Base-by-base conservation (phyloP, 495 filamentous ascomycete species). In the Rusavskia elegans region DNA sequence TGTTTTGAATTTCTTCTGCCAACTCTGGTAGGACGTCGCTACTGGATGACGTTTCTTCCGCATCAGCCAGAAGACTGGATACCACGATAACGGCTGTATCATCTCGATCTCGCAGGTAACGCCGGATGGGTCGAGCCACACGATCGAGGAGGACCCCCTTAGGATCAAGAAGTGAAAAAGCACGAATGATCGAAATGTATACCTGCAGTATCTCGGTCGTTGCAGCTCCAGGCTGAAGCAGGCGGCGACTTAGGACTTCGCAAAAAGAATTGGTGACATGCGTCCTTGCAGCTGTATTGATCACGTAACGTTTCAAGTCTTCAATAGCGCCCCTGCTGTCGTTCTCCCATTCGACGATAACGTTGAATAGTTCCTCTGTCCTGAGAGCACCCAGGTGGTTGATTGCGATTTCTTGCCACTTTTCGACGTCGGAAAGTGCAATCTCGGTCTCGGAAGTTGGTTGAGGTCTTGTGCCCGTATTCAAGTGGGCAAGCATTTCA, bases 171-270 rank as follows among this genome's bases (percentile, higher is more conserved):
- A 83, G 68, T 57, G 84, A 83, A 57, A 99, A 93, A 0, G 85
- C 83, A 44, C 85, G 80, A 52, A 99, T 97, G 55, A 96, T 83
- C 16, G 82, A 83, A 49, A 96, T 93, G 64, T 99, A 99, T 5
- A 88, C 75, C 51, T 83, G 82, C 29, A 99, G 66, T 20, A 99
- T 95, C 54, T 93, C 80, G 2, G 86, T 76, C 0, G 92, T 99
- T 38, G 88, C 89, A 36, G 87, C 80, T 5, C 88, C 93, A 0
- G 92, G 83, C 60, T 96, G 87, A 4, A 99, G 69, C 5, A 99
- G 66, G 9, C 87, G 78, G n/a, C 71, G 72, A 48, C 80, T 77
- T 11, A 96, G 63, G 3, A 74, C 78, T 4, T 71, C 63, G 11
- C 80, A 75, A 62, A 97, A 97, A 7, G 72, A 74, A 9, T 74